A percentile compares a stretch with the other conserved stretches of the same genome.
These are phyloP conservation scores for Coemansia sp. DNA, from an alignment of 192 early-diverging fungal genomes.

Conservation along the genomic window DNA sequence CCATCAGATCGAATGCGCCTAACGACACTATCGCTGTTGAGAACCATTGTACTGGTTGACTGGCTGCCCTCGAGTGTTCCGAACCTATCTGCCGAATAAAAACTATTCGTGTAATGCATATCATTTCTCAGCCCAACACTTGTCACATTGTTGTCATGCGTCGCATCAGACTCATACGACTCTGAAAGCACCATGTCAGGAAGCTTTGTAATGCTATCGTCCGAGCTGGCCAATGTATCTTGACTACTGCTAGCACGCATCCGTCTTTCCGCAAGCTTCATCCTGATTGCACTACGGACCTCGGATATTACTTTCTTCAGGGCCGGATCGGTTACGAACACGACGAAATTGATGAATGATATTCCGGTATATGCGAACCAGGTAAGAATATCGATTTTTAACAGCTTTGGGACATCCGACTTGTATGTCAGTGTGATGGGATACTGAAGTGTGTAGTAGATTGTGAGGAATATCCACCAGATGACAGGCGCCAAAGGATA, in stretches of 20 bases:
- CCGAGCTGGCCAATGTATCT: conserved; percentile 1
- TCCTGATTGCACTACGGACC: conserved; percentile 4
- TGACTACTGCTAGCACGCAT: neutral
- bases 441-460: conserved; percentile 27
- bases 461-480: conserved; percentile 19
- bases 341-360: conserved; percentile 23
- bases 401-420: conserved; percentile 11
- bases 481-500: conserved; percentile 30
- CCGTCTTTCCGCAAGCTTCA: neutral
- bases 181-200: conserved; percentile 11
- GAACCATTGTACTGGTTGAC: conserved; percentile 5
- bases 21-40: conserved; percentile 25
- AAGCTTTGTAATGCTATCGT: conserved; percentile 1
- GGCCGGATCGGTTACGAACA: conserved; percentile 36
- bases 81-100: neutral
- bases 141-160: conserved; percentile 4
- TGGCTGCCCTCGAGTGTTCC: conserved; percentile 16
- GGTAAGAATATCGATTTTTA: conserved; percentile 1
- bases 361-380: conserved; percentile 17
- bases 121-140: conserved; percentile 1
- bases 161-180: neutral
- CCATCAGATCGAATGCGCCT: conserved; percentile 16
- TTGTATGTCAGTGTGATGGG: conserved; percentile 20
- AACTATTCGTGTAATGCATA: no score
- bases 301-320: conserved; percentile 21